Evolutionary conservation across 129 eudicot species (phyloP).

Genomic region (Arctium minus): DNA sequence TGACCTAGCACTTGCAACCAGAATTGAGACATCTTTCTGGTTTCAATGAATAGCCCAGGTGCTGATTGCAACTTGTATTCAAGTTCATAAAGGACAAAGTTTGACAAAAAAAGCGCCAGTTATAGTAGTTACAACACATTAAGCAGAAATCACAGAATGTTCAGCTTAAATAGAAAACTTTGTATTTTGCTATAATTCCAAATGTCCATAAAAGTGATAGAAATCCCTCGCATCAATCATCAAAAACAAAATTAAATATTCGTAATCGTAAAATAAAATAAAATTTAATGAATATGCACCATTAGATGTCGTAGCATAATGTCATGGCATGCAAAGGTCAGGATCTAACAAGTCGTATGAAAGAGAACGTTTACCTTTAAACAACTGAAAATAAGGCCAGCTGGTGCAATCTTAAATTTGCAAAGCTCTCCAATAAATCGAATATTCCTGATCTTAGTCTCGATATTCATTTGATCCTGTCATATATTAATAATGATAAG

Average conservation of each 20-base stretch:
- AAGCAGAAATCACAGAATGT: not conserved
- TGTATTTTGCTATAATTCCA: not conserved
- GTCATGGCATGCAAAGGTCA: not conserved
- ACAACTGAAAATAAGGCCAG: constrained; percentile 89
- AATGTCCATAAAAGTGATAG: not conserved
- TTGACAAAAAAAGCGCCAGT: not conserved
- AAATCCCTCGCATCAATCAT: not conserved
- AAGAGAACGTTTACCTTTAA: constrained; percentile 56
- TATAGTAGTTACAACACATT: not conserved
- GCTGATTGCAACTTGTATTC: not conserved
- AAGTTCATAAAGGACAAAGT: not conserved
- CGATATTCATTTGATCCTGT: constrained; percentile 98
- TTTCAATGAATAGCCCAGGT: not conserved
- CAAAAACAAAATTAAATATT: not conserved
- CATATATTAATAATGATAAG: not conserved
- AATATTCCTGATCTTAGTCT: constrained; percentile 88
- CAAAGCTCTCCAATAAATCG: constrained; percentile 97
- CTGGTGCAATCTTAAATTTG: constrained; percentile 86
- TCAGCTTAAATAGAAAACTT: not conserved
- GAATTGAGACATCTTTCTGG: not conserved
- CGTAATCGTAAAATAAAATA: no score
- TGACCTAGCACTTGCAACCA: not conserved
- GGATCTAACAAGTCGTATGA: not conserved
- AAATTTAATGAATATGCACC: no score
- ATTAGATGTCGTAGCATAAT: not conserved